A percentile compares a stretch with the other conserved stretches of the same genome.
Conservation (phyloP, 805 yeast genomes). For the Candida morakotiae region DNA sequence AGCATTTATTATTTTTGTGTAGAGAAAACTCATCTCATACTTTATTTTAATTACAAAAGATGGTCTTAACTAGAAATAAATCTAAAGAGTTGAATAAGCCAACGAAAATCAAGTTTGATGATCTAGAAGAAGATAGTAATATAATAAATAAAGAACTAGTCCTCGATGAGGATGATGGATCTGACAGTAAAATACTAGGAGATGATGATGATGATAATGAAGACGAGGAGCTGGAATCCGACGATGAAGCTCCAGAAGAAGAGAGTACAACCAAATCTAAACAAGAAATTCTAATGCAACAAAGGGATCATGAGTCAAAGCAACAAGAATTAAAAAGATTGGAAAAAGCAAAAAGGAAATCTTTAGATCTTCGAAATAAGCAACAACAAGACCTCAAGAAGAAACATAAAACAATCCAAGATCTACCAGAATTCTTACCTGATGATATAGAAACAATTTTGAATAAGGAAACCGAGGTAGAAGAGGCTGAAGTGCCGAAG, state of each 20-base stretch:
- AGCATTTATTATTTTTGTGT: constrained; percentile 4
- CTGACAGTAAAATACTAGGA: neutral
- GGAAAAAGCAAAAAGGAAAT: constrained; percentile 34
- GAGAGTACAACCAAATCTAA: constrained; percentile 31
- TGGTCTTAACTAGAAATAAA: constrained; percentile 30
- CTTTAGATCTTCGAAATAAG: constrained; percentile 25
- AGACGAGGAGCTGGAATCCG: constrained; percentile 17
- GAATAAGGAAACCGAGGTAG: neutral
- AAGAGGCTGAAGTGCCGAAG: constrained; percentile 7
- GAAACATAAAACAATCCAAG: constrained; percentile 8
- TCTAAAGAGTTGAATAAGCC: constrained; percentile 9
- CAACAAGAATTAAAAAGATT: constrained; percentile 19
- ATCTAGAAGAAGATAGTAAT: constrained; percentile 17
- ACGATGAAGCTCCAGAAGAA: constrained; percentile 42
- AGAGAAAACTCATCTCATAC: constrained; percentile 3
- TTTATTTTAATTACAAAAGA: constrained; percentile 6
- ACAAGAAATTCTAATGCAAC: constrained; percentile 15
- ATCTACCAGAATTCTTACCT: constrained; percentile 40
- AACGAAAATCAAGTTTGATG: constrained; percentile 30
- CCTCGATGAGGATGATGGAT: constrained; percentile 8
- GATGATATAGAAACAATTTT: constrained; percentile 26
- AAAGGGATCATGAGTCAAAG: constrained; percentile 20
- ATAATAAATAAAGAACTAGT: constrained; percentile 11
- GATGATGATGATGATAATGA: constrained; percentile 13
- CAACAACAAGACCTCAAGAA: constrained; percentile 33